A percentile compares a stretch with the other conserved stretches of the same genome.
Conservation (phyloP, 2,329 filamentous ascomycete genomes). For the Pyricularia grisea region DNA sequence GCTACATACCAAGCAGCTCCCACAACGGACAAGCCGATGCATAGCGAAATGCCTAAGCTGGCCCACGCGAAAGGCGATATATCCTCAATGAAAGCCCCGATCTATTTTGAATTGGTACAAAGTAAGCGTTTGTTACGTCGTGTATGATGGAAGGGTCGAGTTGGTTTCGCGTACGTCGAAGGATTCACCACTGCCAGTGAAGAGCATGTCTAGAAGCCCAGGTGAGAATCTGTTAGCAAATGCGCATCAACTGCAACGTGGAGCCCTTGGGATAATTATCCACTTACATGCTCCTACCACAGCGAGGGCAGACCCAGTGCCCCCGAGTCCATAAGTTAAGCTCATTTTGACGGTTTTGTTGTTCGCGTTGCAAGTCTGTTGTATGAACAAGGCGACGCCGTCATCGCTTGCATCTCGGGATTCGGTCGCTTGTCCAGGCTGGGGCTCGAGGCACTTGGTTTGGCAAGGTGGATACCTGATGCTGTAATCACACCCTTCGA, state of each 20-base stretch:
- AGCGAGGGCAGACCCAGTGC: conserved; percentile 56
- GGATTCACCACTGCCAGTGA: conserved; percentile 88
- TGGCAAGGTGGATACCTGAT: neutral
- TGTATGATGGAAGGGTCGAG: conserved; percentile 1
- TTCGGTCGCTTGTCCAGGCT: conserved; percentile 1
- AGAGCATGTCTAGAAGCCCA: conserved; percentile 76
- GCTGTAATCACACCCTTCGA: neutral
- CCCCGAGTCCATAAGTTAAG: conserved; percentile 61
- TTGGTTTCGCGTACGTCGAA: conserved; percentile 64
- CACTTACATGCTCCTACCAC: conserved; percentile 72
- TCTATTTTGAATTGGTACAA: conserved; percentile 25
- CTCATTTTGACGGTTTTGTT: conserved; percentile 43
- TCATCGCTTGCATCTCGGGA: conserved; percentile 4
- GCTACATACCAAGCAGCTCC: conserved; percentile 83
- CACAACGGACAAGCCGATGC: conserved; percentile 92
- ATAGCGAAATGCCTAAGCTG: conserved; percentile 79
- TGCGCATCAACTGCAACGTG: neutral
- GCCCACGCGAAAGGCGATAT: conserved; percentile 95
- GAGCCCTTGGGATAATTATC: neutral
- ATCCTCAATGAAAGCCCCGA: conserved; percentile 89
- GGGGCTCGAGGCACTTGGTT: neutral
- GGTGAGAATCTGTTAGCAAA: conserved; percentile 1
- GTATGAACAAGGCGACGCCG: conserved; percentile 1
- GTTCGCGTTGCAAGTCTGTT: conserved; percentile 1
- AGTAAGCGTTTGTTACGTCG: conserved; percentile 13